Conservation (phyloP, 192 early-diverging fungal species). For the Backusella luteola region DNA sequence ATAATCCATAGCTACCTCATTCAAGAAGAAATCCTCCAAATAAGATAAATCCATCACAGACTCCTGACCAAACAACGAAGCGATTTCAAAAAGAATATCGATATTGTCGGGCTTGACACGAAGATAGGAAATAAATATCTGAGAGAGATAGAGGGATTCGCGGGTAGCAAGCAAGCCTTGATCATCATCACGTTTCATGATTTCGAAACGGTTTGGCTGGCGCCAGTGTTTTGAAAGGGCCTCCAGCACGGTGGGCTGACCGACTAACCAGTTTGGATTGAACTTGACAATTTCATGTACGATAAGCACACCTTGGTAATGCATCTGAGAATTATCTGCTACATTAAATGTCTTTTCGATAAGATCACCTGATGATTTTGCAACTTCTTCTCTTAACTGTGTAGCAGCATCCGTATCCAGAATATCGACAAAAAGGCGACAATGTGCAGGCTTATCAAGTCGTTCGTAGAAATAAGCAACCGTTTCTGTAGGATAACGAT, state of each 20-base stretch:
- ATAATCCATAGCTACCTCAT: slow-evolving; percentile 63
- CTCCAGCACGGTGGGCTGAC: slow-evolving; percentile 47
- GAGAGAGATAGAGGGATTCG: slow-evolving; percentile 62
- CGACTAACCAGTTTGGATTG: slow-evolving; percentile 52
- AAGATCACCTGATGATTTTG: slow-evolving; percentile 54
- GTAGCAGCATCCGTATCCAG: slow-evolving; percentile 52
- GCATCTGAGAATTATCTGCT: slow-evolving; percentile 33
- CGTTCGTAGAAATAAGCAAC: slow-evolving; percentile 81
- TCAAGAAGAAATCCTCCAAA: slow-evolving; percentile 67
- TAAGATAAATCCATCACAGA: slow-evolving; percentile 64
- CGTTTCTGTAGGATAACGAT: slow-evolving; percentile 83
- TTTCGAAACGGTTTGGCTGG: slow-evolving; percentile 39
- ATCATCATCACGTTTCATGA: slow-evolving; percentile 44
- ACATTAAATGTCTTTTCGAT: slow-evolving; percentile 45
- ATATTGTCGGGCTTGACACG: slow-evolving; percentile 61
- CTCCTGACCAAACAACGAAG: slow-evolving; percentile 65
- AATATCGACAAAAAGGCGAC: slow-evolving; percentile 64
- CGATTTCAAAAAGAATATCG: slow-evolving; percentile 71
- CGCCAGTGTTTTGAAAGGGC: slow-evolving; percentile 51
- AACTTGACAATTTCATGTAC: slow-evolving; percentile 53
- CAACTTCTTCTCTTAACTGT: slow-evolving; percentile 64
- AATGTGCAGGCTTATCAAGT: slow-evolving; percentile 56
- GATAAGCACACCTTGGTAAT: slow-evolving; percentile 60
- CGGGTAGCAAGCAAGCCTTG: slow-evolving; percentile 37
- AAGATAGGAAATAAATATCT: slow-evolving; percentile 72